These are phyloP conservation scores for Pyrus communis DNA, from an alignment of 306 rosid genomes.

Conservation along the genomic window DNA sequence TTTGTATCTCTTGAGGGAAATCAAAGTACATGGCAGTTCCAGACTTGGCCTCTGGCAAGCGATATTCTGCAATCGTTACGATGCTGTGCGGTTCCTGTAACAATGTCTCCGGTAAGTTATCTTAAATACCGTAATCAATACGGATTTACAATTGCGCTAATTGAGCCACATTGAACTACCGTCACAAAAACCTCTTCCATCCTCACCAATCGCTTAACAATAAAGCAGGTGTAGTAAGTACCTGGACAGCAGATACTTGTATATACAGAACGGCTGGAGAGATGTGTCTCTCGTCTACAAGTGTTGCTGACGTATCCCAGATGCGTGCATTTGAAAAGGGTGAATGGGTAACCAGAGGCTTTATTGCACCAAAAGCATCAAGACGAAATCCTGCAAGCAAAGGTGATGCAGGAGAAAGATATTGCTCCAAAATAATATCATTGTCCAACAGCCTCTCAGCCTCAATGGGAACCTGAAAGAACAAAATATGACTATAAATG, in stretches of 20 bases:
- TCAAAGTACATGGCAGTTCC: constrained; percentile 96
- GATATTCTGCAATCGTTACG: constrained; percentile 71
- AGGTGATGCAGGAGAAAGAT: constrained; percentile 66
- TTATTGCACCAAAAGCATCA: constrained; percentile 80
- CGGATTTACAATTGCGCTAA: neutral
- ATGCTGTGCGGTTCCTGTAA: constrained; percentile 57
- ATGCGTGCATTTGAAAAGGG: constrained; percentile 45
- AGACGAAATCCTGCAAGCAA: constrained; percentile 84
- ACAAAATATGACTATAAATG: constrained; percentile 6
- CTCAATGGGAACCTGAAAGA: constrained; percentile 80
- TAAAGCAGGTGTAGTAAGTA: constrained; percentile 26
- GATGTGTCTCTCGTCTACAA: constrained; percentile 68
- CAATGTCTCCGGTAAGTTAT: constrained; percentile 3
- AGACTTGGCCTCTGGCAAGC: constrained; percentile 80
- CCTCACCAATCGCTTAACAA: constrained; percentile 15
- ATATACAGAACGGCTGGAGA: constrained; percentile 77
- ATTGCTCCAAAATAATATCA: constrained; percentile 74
- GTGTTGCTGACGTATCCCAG: constrained; percentile 34
- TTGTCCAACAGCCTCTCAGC: constrained; percentile 65
- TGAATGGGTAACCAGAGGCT: constrained; percentile 87
- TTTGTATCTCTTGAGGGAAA: constrained; percentile 59
- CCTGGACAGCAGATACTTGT: constrained; percentile 84
- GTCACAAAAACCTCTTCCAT: neutral
- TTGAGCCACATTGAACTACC: neutral
- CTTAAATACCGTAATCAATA: neutral